These are phyloP conservation scores for Fragilaria crotonensis DNA, from an alignment of 108 stramenopile species.

Conservation along the genomic window DNA sequence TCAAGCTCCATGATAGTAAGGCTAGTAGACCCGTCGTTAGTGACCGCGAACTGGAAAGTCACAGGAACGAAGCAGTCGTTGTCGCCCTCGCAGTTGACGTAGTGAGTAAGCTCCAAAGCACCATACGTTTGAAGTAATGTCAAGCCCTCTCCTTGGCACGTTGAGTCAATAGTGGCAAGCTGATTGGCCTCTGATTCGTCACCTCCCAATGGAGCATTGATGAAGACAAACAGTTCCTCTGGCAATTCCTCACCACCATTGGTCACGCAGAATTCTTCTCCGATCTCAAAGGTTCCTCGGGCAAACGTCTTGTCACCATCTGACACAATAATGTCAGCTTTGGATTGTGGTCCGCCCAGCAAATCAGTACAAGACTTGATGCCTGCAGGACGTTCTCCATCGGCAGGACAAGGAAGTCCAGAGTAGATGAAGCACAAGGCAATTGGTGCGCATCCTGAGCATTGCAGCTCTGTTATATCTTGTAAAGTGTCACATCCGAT, in stretches of 20 bases:
- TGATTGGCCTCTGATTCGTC: not conserved
- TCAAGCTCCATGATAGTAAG: not conserved
- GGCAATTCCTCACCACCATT: not conserved
- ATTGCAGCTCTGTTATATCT: not conserved
- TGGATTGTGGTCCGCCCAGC: not conserved
- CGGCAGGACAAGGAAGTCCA: not conserved
- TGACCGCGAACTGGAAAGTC: not conserved
- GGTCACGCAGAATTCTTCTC: conserved; percentile 2
- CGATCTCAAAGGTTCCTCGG: not conserved
- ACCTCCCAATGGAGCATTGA: not conserved
- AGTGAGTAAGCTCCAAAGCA: not conserved
- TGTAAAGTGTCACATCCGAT: not conserved
- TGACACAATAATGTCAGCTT: not conserved
- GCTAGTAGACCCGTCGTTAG: not conserved
- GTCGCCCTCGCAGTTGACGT: not conserved
- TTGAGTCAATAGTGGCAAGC: not conserved
- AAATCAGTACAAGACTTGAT: conserved; percentile 4
- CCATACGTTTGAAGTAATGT: not conserved
- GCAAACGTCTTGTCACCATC: not conserved
- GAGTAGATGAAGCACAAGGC: not conserved
- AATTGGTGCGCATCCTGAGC: not conserved
- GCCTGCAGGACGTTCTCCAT: not conserved
- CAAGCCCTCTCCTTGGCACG: not conserved
- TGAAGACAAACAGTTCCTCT: not conserved
- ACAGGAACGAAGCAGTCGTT: conserved; percentile 2